These are phyloP conservation scores for Venturia effusa DNA, from an alignment of 2,329 filamentous ascomycete genomes.

Conservation along the genomic window DNA sequence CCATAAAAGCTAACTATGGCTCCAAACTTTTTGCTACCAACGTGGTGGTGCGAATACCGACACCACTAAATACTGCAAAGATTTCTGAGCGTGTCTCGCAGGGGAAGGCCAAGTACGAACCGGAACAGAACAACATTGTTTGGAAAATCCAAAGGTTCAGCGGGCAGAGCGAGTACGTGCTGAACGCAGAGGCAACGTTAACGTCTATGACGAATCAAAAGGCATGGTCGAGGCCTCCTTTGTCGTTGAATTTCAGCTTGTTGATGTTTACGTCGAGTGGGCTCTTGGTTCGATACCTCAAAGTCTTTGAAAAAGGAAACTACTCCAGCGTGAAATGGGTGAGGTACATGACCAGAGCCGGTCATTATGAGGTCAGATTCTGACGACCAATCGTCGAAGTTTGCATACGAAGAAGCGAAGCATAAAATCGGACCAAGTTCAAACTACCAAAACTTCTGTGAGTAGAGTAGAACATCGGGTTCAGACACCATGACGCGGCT, in stretches of 20 bases:
- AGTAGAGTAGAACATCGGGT: not conserved
- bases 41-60: conserved; percentile 86
- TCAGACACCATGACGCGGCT: not conserved
- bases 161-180: conserved; percentile 90
- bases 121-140: conserved; percentile 92
- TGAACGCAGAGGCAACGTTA: conserved; percentile 85
- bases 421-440: not conserved
- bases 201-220: conserved; percentile 98
- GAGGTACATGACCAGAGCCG: conserved; percentile 62
- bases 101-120: conserved; percentile 97
- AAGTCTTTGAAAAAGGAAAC: conserved; percentile 99
- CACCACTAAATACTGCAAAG: conserved; percentile 88
- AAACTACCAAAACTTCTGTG: not conserved
- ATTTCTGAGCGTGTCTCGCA: conserved; percentile 89
- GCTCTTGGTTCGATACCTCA: conserved; percentile 82
- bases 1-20: conserved; percentile 93
- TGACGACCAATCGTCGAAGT: not conserved
- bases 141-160: conserved; percentile 99
- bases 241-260: conserved; percentile 84
- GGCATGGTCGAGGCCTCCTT: conserved; percentile 85
- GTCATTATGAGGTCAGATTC: conserved; percentile 10
- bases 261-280: conserved; percentile 98
- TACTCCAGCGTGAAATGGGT: conserved; percentile 99
- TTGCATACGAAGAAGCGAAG: not conserved
- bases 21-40: conserved; percentile 96